Base-by-base conservation (phyloP, 768 basidiomycete genomes). In the Phaeotremella fagi region DNA sequence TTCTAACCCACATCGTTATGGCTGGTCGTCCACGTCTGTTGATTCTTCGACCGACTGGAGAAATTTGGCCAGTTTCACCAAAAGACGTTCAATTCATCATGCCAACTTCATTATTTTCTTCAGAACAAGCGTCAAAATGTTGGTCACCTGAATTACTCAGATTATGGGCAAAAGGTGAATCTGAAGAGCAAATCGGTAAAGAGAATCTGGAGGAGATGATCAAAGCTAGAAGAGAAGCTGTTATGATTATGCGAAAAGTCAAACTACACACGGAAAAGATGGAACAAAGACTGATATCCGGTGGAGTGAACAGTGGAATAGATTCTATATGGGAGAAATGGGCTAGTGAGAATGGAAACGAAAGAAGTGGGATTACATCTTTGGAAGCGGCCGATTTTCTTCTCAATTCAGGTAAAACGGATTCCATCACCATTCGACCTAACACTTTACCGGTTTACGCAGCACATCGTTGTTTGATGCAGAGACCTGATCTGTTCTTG, bases 211-310 rank as follows among this genome's bases (percentile, higher is more conserved):
- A 36, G 23, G 55, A 52, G 16, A 64, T 85, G 54, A 70, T 80
- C 44, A 74, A 76, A 24, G 87, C 88, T 2, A 80, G 90, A 2
- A 78, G 87, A 3, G 78, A 82, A 48, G 79, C 85, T 18, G 78
- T 88, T 23, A 81, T 79, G 61, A 77, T 75, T n/a, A 63, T 90
- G 20, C 81, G 83, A 18, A 72, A 77, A 3, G 66, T 87, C 22
- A 78, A 81, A 50, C 77, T 76, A 33, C 71, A 73, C 0, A 68
- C 83, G 4, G 82, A 85, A 42, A 68, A 63, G 31, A 76, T 77
- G 23, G 64, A 62, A 52, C 70, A 73, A 35, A 54, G 66, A 16
- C 61, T 77, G 11, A 59, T 71, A 16, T 35, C 38, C 16, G 36
- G 43, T 12, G 36, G 49, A 52, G 22, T 41, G 6, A 20, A 20